Evolutionary conservation across 768 basidiomycete genomes (phyloP).

Genomic region (Auriscalpium orientale): DNA sequence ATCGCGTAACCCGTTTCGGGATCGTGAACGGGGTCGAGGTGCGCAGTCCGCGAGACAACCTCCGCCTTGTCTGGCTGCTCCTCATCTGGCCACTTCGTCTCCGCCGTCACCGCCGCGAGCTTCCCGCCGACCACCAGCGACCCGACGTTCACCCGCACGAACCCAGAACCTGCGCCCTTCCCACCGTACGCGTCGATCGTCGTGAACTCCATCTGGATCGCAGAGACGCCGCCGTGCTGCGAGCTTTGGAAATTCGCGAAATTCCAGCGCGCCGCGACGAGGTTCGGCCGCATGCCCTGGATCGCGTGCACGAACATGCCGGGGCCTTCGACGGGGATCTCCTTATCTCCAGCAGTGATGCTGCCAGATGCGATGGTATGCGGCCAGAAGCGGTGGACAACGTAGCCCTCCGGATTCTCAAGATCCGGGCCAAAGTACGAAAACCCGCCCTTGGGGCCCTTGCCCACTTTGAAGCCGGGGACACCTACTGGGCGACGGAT

Average conservation of each 20-base stretch:
- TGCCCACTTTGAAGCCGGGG: constrained; percentile 88
- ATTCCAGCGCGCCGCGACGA: constrained; percentile 92
- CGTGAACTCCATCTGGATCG: constrained; percentile 93
- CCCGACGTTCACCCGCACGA: constrained; percentile 81
- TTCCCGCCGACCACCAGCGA: constrained; percentile 75
- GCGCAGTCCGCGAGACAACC: constrained; percentile 58
- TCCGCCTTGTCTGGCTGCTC: constrained; percentile 33
- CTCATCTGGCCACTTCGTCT: constrained; percentile 71
- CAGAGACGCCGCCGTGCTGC: constrained; percentile 67
- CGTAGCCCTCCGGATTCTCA: constrained; percentile 71
- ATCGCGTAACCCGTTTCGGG: constrained; percentile 74
- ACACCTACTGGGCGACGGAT: constrained; percentile 59
- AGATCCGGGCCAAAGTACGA: constrained; percentile 77
- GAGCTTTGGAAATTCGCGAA: constrained; percentile 86
- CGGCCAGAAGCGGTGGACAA: constrained; percentile 91
- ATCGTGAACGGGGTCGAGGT: constrained; percentile 57
- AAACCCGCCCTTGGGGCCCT: constrained; percentile 80
- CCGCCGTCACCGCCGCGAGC: constrained; percentile 68
- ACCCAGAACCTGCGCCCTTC: constrained; percentile 73
- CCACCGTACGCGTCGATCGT: constrained; percentile 75
- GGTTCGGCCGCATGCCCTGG: constrained; percentile 96
- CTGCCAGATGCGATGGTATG: constrained; percentile 54
- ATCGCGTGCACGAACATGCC: constrained; percentile 95
- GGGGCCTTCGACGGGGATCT: constrained; percentile 46
- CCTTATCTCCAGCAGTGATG: constrained; percentile 59